Evolutionary conservation across 208 protist species (phyloP).

Genomic region (Leishmania martiniquensis): DNA sequence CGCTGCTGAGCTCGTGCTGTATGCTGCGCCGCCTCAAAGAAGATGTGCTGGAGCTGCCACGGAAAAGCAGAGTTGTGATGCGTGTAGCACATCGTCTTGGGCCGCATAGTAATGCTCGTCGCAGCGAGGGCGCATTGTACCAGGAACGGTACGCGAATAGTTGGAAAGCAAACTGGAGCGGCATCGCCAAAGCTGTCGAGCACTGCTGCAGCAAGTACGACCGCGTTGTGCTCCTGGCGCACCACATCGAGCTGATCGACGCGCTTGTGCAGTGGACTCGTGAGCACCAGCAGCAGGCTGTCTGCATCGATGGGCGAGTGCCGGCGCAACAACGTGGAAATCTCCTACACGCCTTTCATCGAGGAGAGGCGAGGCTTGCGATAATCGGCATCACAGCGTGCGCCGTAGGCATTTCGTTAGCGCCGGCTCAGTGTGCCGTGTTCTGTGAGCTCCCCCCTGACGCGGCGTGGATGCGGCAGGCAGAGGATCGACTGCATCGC

Average conservation of each 20-base stretch:
- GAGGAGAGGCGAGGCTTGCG: slow-evolving; percentile 43
- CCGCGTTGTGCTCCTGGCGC: slow-evolving; percentile 76
- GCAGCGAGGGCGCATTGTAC: slow-evolving; percentile 27
- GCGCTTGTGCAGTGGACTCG: slow-evolving; percentile 35
- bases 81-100: slow-evolving; percentile 36
- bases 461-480: slow-evolving; percentile 76
- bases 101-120: neutral
- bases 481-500: slow-evolving; percentile 86
- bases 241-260: slow-evolving; percentile 76
- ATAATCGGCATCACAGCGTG: slow-evolving; percentile 83
- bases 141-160: slow-evolving; percentile 58
- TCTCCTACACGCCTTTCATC: slow-evolving; percentile 49
- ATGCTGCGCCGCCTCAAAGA: slow-evolving; percentile 76
- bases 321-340: slow-evolving; percentile 33
- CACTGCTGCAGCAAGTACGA: slow-evolving; percentile 56
- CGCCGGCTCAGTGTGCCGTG: slow-evolving; percentile 66
- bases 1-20: slow-evolving; percentile 46
- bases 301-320: slow-evolving; percentile 73
- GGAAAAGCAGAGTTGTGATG: slow-evolving; percentile 68
- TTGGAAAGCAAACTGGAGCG: slow-evolving; percentile 60
- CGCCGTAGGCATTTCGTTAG: slow-evolving; percentile 76
- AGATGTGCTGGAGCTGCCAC: slow-evolving; percentile 78
- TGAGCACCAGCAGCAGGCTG: slow-evolving; percentile 27
- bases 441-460: slow-evolving; percentile 88
- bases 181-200: slow-evolving; percentile 67